Evolutionary conservation across 2,329 filamentous ascomycete species (phyloP).

Genomic region (Aphanocladium album): DNA sequence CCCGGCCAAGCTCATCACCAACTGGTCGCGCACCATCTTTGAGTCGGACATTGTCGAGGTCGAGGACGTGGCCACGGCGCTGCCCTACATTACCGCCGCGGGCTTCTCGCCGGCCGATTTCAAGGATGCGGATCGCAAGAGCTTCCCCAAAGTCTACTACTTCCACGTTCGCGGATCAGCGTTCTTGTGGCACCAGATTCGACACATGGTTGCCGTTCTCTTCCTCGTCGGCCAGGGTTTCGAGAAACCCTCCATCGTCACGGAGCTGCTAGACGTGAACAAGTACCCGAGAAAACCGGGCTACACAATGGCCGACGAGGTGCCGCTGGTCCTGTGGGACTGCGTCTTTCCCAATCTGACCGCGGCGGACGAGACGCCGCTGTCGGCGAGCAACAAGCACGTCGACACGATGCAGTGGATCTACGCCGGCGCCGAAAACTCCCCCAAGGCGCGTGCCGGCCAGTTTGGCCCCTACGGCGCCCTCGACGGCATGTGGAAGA

Average conservation of each 20-base stretch:
- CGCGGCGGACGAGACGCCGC: conserved; percentile 25
- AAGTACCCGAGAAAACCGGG: conserved; percentile 70
- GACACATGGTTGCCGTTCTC: conserved; percentile 87
- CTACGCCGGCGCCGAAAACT: conserved; percentile 64
- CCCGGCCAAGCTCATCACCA: conserved; percentile 79
- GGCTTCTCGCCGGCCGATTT: conserved; percentile 28
- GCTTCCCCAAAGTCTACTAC: conserved; percentile 67
- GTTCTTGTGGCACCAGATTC: conserved; percentile 97
- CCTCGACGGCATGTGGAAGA: conserved; percentile 71
- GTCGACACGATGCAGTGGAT: conserved; percentile 70
- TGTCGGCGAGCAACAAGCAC: conserved; percentile 19
- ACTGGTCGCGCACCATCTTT: conserved; percentile 75
- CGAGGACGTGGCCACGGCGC: conserved; percentile 43
- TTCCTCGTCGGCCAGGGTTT: conserved; percentile 88
- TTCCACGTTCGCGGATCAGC: conserved; percentile 87
- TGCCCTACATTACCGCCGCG: conserved; percentile 49
- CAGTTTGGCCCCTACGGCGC: conserved; percentile 63
- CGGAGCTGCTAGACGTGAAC: conserved; percentile 66
- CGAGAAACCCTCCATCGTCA: conserved; percentile 68
- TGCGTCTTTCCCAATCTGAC: conserved; percentile 66
- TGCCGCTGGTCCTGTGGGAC: conserved; percentile 91
- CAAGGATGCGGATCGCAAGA: conserved; percentile 11
- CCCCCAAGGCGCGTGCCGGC: conserved; percentile 29
- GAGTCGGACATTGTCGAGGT: conserved; percentile 74
- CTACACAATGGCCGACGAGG: conserved; percentile 88